Evolutionary conservation across 208 protist species (phyloP), one percentile per base, ranked within the genome.

Genomic region (Leptomonas pyrrhocoris): DNA sequence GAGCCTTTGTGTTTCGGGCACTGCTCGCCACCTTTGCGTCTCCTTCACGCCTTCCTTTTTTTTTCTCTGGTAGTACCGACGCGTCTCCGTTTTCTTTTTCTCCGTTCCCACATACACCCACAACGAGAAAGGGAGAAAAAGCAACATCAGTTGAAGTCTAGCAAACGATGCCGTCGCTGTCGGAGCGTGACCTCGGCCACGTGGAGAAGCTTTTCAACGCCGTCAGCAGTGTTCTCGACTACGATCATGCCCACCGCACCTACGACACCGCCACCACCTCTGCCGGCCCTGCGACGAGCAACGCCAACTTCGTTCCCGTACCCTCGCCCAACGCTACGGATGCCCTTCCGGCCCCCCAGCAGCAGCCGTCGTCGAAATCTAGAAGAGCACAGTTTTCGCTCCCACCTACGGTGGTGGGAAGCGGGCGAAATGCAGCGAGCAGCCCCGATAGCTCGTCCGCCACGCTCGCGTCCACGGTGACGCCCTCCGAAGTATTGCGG

Each of bases 151-250:
- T 48, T 48, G 4, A 6, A 21, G 4, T 19, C 18, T 48, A 18
- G 43, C 25, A 16, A 31, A 36, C 15, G 16, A 93, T 90, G 84
- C 80, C 68, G 28, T 59, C 74, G 0, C 46, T 88, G n/a, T 81
- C 81, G 5, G 85, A 90, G 40, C 74, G 75, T 13, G 88, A 94
- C 62, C 56, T 91, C 43, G 79, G 70, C 19, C 73, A 74, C 46
- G 83, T 89, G 25, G 82, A 89, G 73, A 91, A 90, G 70, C 75
- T 93, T 23, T 85, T 86, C 59, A 86, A 84, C 25, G 70, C 79
- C 27, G 79, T 79, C 28, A 74, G 73, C 42, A 76, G 71, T 15
- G 76, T 84, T 2, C 68, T 91, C 46, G 49, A 79, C 45, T 74
- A 75, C 51, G 51, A 68, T 55, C 49, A 43, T 21, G 42, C 51